Conservation (phyloP, 2,329 filamentous ascomycete species). For the Aspergillus brasiliensis region DNA sequence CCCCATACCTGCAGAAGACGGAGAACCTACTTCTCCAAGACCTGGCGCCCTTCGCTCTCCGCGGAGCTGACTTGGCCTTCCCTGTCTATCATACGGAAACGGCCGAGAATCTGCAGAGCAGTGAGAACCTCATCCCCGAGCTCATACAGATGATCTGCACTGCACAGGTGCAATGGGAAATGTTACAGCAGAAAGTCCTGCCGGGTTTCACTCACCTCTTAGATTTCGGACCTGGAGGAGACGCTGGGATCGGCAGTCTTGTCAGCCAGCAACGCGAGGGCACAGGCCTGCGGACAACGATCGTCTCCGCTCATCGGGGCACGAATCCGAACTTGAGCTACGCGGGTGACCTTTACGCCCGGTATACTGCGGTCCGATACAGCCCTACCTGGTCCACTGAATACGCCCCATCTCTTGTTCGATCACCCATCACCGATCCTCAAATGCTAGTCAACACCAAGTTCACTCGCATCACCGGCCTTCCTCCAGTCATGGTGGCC, state of each 20-base stretch:
- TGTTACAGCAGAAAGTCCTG: background rate
- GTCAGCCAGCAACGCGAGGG: background rate
- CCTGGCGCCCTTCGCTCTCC: background rate
- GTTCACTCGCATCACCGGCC: constrained; percentile 1
- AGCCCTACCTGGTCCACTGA: background rate
- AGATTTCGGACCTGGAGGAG: constrained; percentile 1
- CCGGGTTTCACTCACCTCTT: background rate
- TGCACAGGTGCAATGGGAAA: background rate
- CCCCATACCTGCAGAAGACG: constrained; percentile 31
- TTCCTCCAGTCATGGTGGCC: constrained; percentile 8
- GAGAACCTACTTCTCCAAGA: background rate
- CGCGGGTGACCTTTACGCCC: background rate
- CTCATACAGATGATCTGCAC: background rate
- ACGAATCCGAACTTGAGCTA: background rate
- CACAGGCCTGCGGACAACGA: background rate
- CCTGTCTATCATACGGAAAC: background rate
- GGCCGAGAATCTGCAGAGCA: background rate
- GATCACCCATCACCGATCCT: background rate
- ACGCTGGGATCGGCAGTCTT: background rate
- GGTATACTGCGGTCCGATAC: background rate
- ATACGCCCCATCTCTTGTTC: background rate
- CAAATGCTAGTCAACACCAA: background rate
- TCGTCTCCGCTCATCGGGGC: background rate
- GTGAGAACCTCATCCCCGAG: background rate
- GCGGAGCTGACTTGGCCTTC: background rate